A percentile compares a stretch with the other conserved stretches of the same genome.
These are phyloP conservation scores for Cnidoscolus chayamansa DNA, from an alignment of 441 rosid genomes.

Conservation along the genomic window DNA sequence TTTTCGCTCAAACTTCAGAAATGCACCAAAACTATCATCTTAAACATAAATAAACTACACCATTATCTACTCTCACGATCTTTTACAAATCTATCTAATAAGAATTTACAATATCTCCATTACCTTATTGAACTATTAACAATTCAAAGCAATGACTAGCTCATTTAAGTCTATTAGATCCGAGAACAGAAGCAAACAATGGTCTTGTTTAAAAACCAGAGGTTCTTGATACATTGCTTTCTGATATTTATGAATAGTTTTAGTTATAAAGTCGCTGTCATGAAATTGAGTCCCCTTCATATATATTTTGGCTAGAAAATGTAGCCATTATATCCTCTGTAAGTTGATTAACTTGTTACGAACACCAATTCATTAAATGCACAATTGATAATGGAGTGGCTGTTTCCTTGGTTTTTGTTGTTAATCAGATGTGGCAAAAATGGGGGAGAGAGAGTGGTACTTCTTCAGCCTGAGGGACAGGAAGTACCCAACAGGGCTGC, in stretches of 20 bases:
- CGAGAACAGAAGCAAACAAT: background rate
- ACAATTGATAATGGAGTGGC: background rate
- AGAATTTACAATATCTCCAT: too few relatives aligned
- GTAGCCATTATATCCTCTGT: background rate
- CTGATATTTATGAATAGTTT: background rate
- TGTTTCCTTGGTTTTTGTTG: slow-evolving; percentile 1
- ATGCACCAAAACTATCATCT: too few relatives aligned
- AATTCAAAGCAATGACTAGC: too few relatives aligned
- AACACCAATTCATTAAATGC: slow-evolving; percentile 1
- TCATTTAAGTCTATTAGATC: background rate
- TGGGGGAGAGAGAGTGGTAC: slow-evolving; percentile 97
- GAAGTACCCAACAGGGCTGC: slow-evolving; percentile 92
- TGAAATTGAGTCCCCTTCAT: slow-evolving; percentile 12
- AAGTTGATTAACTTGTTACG: slow-evolving; percentile 7
- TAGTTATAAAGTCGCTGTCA: slow-evolving; percentile 7
- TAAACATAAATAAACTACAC: too few relatives aligned
- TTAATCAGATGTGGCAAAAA: slow-evolving; percentile 67
- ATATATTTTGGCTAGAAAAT: background rate
- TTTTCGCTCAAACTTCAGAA: too few relatives aligned
- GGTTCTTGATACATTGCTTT: background rate
- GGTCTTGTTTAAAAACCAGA: background rate
- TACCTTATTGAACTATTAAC: background rate
- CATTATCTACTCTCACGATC: too few relatives aligned
- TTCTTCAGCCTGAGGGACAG: slow-evolving; percentile 91
- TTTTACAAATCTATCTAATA: too few relatives aligned